phyloP scores from a whole-genome alignment of 192 early-diverging fungal genomes.

The Umbelopsis vinacea region DNA sequence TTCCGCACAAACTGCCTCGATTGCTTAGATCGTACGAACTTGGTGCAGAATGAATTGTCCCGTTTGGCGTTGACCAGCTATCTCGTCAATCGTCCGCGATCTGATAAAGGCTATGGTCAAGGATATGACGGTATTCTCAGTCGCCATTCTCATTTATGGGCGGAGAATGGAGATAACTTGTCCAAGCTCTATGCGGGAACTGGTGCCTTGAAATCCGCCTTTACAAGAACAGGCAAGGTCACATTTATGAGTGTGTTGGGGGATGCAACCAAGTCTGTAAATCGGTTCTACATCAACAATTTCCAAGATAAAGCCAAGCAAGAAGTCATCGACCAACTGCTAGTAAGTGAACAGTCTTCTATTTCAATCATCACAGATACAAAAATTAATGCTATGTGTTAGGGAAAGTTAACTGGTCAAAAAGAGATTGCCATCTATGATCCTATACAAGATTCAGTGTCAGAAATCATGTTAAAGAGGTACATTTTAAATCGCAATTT shows the following conservation, averaged over 20 bases:
- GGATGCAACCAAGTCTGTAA: conserved; percentile 92
- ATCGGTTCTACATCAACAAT: conserved; percentile 93
- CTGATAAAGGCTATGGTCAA: background rate
- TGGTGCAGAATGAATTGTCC: conserved; percentile 83
- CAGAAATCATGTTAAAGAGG: conserved; percentile 39
- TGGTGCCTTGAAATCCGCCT: conserved; percentile 90
- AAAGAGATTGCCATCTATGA: conserved; percentile 52
- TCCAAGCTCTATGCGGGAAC: conserved; percentile 96
- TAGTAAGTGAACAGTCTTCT: conserved; percentile 50
- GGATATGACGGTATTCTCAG: conserved; percentile 37
- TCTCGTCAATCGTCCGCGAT: conserved; percentile 41
- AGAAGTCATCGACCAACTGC: conserved; percentile 86
- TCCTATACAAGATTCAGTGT: conserved; percentile 54
- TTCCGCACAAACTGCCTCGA: conserved; percentile 95
- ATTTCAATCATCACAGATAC: background rate
- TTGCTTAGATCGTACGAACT: conserved; percentile 87
- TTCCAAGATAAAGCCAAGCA: conserved; percentile 96
- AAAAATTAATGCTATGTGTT: background rate
- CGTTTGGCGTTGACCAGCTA: conserved; percentile 51
- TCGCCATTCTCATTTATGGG: conserved; percentile 72
- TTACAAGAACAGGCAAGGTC: conserved; percentile 88
- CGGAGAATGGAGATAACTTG: conserved; percentile 88
- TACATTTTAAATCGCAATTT: background rate
- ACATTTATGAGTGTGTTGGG: conserved; percentile 83
- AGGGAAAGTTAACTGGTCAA: conserved; percentile 60